Percentiles rank a stretch among this genome's conserved stretches.
Conservation (phyloP, 306 rosid species). For the Prosopis cineraria region DNA sequence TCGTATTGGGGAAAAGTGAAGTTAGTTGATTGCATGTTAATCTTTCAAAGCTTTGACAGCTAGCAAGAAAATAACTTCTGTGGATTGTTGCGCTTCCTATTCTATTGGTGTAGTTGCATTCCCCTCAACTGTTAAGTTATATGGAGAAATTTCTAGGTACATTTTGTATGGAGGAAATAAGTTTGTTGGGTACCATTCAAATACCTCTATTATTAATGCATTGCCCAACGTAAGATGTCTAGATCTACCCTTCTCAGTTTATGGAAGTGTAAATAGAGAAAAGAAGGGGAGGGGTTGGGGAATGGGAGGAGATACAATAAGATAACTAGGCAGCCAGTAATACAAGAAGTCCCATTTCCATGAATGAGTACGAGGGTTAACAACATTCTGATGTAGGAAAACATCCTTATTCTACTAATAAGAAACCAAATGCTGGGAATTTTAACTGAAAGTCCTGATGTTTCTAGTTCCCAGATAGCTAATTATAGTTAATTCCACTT, state of each 20-base stretch:
- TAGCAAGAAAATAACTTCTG: too few species aligned
- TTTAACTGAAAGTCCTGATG: background rate
- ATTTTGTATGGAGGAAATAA: too few species aligned
- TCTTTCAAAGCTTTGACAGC: too few species aligned
- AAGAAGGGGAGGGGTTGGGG: background rate
- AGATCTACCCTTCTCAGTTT: background rate
- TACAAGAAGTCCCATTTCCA: background rate
- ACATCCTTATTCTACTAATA: constrained; percentile 5
- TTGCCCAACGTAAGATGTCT: background rate
- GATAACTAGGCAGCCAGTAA: background rate
- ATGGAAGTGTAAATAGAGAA: background rate
- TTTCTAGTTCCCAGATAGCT: constrained; percentile 3
- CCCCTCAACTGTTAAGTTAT: too few species aligned
- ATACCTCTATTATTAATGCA: background rate
- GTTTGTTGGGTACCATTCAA: background rate
- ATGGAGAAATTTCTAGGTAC: too few species aligned
- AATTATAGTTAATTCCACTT: constrained; percentile 2
- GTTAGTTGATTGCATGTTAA: too few species aligned
- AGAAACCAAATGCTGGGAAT: background rate
- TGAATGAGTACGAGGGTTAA: background rate
- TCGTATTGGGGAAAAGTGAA: too few species aligned
- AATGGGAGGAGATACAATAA: background rate
- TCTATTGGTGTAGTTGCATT: too few species aligned
- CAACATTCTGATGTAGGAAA: background rate
- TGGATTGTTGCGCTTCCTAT: too few species aligned